Percentiles rank a stretch among this genome's conserved stretches.
Conservation (phyloP, 2,329 filamentous ascomycete genomes). For the Capronia americana region DNA sequence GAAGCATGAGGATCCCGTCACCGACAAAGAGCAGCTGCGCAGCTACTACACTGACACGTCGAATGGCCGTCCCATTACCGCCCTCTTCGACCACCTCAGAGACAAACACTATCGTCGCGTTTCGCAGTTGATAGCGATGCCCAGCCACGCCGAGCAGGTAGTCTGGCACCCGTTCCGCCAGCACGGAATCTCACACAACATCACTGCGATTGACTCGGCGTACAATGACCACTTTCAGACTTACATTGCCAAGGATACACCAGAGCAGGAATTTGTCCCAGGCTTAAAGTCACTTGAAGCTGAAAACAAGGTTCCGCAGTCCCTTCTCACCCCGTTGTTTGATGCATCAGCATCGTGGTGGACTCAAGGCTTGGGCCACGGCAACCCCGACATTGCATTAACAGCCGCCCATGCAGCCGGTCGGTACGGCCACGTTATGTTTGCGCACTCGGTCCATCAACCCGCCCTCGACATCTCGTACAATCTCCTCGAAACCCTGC, state of each 20-base stretch:
- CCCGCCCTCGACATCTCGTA: slow-evolving; percentile 75
- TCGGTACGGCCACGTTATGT: slow-evolving; percentile 88
- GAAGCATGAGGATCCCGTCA: slow-evolving; percentile 46
- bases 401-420: slow-evolving; percentile 82
- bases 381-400: slow-evolving; percentile 72
- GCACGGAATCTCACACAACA: slow-evolving; percentile 69
- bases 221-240: slow-evolving; percentile 80
- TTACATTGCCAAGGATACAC: slow-evolving; percentile 42
- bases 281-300: slow-evolving; percentile 32
- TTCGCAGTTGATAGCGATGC: slow-evolving; percentile 65
- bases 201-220: slow-evolving; percentile 80
- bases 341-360: slow-evolving; percentile 90
- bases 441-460: slow-evolving; percentile 78
- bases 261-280: slow-evolving; percentile 30
- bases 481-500: slow-evolving; percentile 63
- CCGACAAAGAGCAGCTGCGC: slow-evolving; percentile 65
- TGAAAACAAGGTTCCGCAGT: slow-evolving; percentile 28
- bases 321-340: slow-evolving; percentile 69
- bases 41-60: slow-evolving; percentile 66
- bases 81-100: slow-evolving; percentile 60
- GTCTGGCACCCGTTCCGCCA: slow-evolving; percentile 93
- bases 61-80: slow-evolving; percentile 48
- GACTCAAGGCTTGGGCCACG: slow-evolving; percentile 86
- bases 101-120: slow-evolving; percentile 64
- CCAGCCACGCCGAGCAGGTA: slow-evolving; percentile 63